phyloP scores from a whole-genome alignment of 441 rosid genomes.

The Geranium incanum region DNA sequence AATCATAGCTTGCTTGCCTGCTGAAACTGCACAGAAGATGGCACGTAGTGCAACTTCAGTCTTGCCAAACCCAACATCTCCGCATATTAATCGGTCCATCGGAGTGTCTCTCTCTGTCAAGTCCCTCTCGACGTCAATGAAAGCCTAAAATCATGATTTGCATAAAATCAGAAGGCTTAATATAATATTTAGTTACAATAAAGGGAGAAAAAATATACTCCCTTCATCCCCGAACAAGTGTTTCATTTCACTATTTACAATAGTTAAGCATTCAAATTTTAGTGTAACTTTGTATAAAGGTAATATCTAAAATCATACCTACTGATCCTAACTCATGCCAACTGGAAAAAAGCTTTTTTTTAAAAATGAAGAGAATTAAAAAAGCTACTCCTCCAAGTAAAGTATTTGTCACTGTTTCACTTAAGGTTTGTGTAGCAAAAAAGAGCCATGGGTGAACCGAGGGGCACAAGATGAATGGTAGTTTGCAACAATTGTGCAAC shows the following conservation, averaged over 20 bases:
- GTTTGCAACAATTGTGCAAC: too few relatives aligned
- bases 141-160: conserved; percentile 52
- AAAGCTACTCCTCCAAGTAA: neutral
- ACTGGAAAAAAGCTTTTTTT: neutral
- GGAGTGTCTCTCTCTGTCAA: conserved; percentile 90
- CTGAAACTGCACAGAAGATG: conserved; percentile 71
- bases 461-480: too few relatives aligned
- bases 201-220: neutral
- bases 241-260: neutral
- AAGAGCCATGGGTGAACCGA: too few relatives aligned
- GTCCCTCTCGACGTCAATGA: conserved; percentile 84
- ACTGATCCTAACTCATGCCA: neutral
- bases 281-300: neutral
- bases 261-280: neutral
- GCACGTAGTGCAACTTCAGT: conserved; percentile 97
- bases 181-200: conserved; percentile 1
- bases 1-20: conserved; percentile 95
- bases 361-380: neutral
- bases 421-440: too few relatives aligned
- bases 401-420: too few relatives aligned
- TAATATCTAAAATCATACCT: neutral
- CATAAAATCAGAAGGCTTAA: neutral
- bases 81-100: conserved; percentile 91
- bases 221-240: neutral
- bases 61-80: conserved; percentile 98